A percentile compares a stretch with the other conserved stretches of the same genome.
Evolutionary conservation across 2,329 filamentous ascomycete genomes (phyloP).

Genomic region (Lachnellula subtilissima): DNA sequence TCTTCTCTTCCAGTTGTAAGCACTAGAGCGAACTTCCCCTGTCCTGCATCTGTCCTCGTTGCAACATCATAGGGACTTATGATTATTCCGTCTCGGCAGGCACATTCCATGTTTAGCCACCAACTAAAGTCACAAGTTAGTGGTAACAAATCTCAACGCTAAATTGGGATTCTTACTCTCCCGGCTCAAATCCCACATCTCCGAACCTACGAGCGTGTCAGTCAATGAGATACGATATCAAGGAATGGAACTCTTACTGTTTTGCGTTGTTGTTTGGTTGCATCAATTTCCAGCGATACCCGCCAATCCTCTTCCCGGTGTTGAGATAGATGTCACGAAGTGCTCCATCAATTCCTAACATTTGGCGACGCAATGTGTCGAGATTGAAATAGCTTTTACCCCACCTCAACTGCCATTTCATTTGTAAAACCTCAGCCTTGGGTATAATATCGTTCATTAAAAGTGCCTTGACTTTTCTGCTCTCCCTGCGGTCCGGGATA

Average conservation of each 20-base stretch:
- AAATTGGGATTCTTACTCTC: conserved; percentile 39
- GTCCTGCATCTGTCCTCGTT: conserved; percentile 42
- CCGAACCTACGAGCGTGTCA: conserved; percentile 25
- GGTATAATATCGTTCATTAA: conserved; percentile 1
- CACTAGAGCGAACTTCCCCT: conserved; percentile 40
- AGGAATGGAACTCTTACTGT: conserved; percentile 7
- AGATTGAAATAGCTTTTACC: conserved; percentile 15
- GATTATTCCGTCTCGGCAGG: conserved; percentile 51
- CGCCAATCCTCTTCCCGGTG: background rate
- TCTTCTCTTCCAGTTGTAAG: conserved; percentile 47
- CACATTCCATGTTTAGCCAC: conserved; percentile 55
- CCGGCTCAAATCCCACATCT: conserved; percentile 41
- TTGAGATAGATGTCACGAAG: conserved; percentile 12
- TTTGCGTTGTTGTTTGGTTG: conserved; percentile 26
- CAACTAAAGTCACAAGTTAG: conserved; percentile 39
- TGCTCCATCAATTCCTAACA: conserved; percentile 10
- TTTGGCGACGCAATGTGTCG: conserved; percentile 15
- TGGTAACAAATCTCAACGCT: background rate
- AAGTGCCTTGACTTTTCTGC: background rate
- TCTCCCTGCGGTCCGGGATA: background rate
- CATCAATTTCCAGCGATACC: conserved; percentile 11
- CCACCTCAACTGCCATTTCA: conserved; percentile 19
- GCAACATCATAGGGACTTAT: conserved; percentile 40
- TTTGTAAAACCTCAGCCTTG: background rate
- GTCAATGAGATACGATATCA: too few species aligned